Base-by-base conservation (phyloP, 345 rosid species). In the Populus tremula region DNA sequence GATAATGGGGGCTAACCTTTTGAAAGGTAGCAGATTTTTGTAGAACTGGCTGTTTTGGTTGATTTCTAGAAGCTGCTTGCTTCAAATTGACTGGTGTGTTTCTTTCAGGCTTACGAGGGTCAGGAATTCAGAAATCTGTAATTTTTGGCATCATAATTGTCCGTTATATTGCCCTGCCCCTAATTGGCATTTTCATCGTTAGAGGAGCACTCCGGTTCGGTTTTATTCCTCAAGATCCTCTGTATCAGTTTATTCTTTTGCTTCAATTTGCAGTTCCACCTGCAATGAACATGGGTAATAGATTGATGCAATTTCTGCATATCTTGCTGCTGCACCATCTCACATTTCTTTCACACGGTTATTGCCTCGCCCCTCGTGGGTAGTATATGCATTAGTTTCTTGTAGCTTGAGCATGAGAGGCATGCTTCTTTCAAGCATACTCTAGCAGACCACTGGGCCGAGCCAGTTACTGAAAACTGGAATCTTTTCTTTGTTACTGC, bases 251-350 rank as follows among this genome's bases (percentile, higher is more conserved):
- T 70, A 73, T 90, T 85, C 91, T 88, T 67, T 82, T 91, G 79
- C 87, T 91, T 79, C 96, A 91, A 53, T 90, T 82, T 76, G 88
- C 90, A 8, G 85, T 91, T 31, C 96, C 96, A 14, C 96, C 96
- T 21, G 96, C 94, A 10, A 83, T 81, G 87, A 85, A 84, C 73
- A 70, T 85, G 71, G 91, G 85, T 88, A 84, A 29, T 8, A 2
- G 5, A 27, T 18, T 64, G 7, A 16, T 31, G 0, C 2, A 5
- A 16, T 5, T 56, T 27, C 20, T 47, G 33, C 36, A 8, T 38
- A 33, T 33, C 36, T 33, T 33, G 36, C 36, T 77, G 49, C 61
- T 41, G 45, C 45, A 9, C 45, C 45, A 41, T 41, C 13, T 10
- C 13, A 1, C 45, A 41, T 0, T 8, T 41, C 11, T 41, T 41